Evolutionary conservation across 495 filamentous ascomycete species (phyloP).

Genomic region (Umbilicaria muhlenbergii): DNA sequence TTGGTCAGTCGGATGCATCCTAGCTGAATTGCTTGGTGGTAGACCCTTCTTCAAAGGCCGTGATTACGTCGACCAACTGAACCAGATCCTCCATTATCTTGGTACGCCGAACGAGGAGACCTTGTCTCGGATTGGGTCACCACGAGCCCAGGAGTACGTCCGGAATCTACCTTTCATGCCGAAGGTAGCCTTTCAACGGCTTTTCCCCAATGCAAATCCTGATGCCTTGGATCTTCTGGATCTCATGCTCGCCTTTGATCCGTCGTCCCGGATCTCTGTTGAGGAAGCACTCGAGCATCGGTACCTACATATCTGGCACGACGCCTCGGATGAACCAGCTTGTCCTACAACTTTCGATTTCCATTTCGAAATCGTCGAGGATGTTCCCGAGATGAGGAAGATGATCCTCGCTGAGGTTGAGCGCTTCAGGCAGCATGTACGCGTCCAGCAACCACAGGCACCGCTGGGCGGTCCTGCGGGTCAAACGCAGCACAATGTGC

Average conservation of each 20-base stretch:
- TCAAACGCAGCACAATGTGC: constrained; percentile 41
- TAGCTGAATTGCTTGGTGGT: constrained; percentile 89
- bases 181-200: constrained; percentile 70
- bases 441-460: constrained; percentile 44
- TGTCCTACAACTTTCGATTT: constrained; percentile 95
- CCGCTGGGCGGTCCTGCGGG: constrained; percentile 20
- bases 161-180: constrained; percentile 94
- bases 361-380: constrained; percentile 90
- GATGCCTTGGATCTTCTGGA: constrained; percentile 91
- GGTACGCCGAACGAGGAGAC: constrained; percentile 95
- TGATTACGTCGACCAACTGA: constrained; percentile 97
- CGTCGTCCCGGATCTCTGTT: constrained; percentile 75
- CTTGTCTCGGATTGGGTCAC: constrained; percentile 82
- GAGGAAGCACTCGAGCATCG: constrained; percentile 90
- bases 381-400: constrained; percentile 81
- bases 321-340: constrained; percentile 84
- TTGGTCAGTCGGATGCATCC: constrained; percentile 97
- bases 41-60: constrained; percentile 98
- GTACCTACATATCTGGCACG: constrained; percentile 96
- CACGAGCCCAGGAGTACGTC: constrained; percentile 94
- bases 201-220: constrained; percentile 92
- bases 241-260: constrained; percentile 95
- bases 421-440: constrained; percentile 60
- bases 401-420: constrained; percentile 94
- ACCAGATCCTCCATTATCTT: constrained; percentile 96